These are phyloP conservation scores for Fusarium sp. DNA, from an alignment of 2,329 filamentous ascomycete species.

Conservation along the genomic window DNA sequence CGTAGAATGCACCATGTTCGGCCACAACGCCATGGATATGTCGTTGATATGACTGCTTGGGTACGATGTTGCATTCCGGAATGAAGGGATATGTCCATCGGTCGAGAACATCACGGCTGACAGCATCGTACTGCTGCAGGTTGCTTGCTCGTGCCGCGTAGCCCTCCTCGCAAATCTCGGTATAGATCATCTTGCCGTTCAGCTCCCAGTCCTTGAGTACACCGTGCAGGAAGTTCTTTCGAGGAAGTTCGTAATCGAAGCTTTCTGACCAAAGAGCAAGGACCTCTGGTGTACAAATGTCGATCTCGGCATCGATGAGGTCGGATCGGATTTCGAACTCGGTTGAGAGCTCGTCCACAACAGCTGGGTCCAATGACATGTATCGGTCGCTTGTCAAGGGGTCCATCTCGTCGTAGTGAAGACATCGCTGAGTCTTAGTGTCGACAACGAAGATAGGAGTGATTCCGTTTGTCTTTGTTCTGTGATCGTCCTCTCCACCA, in stretches of 20 bases:
- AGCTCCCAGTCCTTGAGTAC: constrained; percentile 97
- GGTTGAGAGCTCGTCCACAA: constrained; percentile 75
- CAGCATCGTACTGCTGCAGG: constrained; percentile 88
- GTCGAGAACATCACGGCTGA: constrained; percentile 86
- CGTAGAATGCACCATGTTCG: constrained; percentile 81
- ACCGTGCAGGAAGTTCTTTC: constrained; percentile 89
- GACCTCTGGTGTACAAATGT: constrained; percentile 97
- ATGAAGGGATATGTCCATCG: constrained; percentile 91
- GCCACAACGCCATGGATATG: constrained; percentile 78
- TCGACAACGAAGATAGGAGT: constrained; percentile 90
- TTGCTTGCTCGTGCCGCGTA: constrained; percentile 91
- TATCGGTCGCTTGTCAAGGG: constrained; percentile 74
- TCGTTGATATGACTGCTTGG: constrained; percentile 80
- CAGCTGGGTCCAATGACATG: constrained; percentile 79
- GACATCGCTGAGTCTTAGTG: constrained; percentile 79
- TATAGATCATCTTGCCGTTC: constrained; percentile 96
- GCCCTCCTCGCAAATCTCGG: constrained; percentile 83
- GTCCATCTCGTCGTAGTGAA: constrained; percentile 94
- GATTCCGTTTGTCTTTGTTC: constrained; percentile 80
- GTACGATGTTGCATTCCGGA: constrained; percentile 87
- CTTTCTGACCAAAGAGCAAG: constrained; percentile 96
- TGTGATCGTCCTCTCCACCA: constrained; percentile 75
- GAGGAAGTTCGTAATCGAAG: constrained; percentile 93
- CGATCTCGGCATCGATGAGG: constrained; percentile 92
- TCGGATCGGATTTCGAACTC: constrained; percentile 89